Evolutionary conservation across 306 rosid species (phyloP).

Genomic region (Rosa chinensis): DNA sequence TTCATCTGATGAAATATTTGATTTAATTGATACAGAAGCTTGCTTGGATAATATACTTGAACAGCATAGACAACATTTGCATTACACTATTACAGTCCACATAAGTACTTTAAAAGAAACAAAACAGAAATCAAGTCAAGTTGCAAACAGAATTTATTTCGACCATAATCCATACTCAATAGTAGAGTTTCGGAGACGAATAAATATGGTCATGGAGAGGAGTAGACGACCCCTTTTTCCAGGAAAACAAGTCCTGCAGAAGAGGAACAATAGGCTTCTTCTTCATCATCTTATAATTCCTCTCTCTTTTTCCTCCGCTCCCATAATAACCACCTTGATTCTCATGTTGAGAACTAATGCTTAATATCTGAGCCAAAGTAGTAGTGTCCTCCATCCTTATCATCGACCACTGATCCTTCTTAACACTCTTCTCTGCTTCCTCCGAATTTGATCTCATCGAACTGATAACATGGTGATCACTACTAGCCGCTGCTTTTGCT

Average conservation of each 20-base stretch:
- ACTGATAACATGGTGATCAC: conserved; percentile 21
- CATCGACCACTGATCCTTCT: conserved; percentile 23
- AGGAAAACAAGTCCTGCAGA: conserved; percentile 51
- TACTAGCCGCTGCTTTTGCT: conserved; percentile 32
- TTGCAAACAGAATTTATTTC: background rate
- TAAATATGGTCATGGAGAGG: conserved; percentile 35
- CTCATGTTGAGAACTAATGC: conserved; percentile 34
- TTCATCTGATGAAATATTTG: background rate
- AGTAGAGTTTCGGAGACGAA: conserved; percentile 43
- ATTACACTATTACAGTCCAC: background rate
- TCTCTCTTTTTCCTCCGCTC: conserved; percentile 24
- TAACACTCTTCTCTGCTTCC: conserved; percentile 25
- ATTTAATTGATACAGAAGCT: background rate
- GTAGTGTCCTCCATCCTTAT: conserved; percentile 30
- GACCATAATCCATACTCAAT: background rate
- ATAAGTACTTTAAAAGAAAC: background rate
- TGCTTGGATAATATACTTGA: background rate
- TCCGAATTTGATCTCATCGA: conserved; percentile 12
- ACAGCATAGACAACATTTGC: background rate
- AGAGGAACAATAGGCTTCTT: conserved; percentile 87
- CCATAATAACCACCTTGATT: background rate
- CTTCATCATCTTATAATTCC: conserved; percentile 36
- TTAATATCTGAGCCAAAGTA: conserved; percentile 55
- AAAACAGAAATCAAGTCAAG: background rate
- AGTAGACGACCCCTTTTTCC: conserved; percentile 43